phyloP scores from a whole-genome alignment of 2,329 filamentous ascomycete species.

The Neonectria neomacrospora region DNA sequence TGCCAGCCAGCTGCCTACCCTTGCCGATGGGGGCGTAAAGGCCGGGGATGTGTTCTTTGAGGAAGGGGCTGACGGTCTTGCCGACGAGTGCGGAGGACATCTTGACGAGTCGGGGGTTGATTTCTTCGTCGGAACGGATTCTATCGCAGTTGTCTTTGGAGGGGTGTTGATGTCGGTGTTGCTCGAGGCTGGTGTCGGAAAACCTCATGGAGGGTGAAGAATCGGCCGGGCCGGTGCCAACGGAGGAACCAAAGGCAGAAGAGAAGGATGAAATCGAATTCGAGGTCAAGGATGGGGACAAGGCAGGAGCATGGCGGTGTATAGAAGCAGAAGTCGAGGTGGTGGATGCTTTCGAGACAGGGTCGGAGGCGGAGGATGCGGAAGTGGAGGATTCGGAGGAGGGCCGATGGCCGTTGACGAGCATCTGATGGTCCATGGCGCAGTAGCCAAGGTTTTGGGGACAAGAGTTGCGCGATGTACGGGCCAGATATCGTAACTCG shows the following conservation, averaged over 20 bases:
- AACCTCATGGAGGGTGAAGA: constrained; percentile 27
- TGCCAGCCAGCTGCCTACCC: constrained; percentile 50
- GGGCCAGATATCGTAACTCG: constrained; percentile 45
- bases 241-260: constrained; percentile 23
- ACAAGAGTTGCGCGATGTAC: constrained; percentile 44
- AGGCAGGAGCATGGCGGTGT: constrained; percentile 39
- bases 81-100: constrained; percentile 75
- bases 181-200: constrained; percentile 27
- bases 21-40: constrained; percentile 85
- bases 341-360: constrained; percentile 29
- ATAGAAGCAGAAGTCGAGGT: constrained; percentile 31
- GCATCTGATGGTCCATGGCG: constrained; percentile 42
- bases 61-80: constrained; percentile 86
- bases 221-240: constrained; percentile 20
- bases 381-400: constrained; percentile 34
- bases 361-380: constrained; percentile 16
- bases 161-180: constrained; percentile 39
- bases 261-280: constrained; percentile 18
- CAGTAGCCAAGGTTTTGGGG: constrained; percentile 35
- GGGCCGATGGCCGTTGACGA: constrained; percentile 43
- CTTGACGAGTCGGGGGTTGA: constrained; percentile 62
- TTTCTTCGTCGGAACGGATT: constrained; percentile 61
- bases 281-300: constrained; percentile 4
- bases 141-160: constrained; percentile 62
- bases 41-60: constrained; percentile 89